Conservation (phyloP, 257 asterid species). For the Buddleja alternifolia region DNA sequence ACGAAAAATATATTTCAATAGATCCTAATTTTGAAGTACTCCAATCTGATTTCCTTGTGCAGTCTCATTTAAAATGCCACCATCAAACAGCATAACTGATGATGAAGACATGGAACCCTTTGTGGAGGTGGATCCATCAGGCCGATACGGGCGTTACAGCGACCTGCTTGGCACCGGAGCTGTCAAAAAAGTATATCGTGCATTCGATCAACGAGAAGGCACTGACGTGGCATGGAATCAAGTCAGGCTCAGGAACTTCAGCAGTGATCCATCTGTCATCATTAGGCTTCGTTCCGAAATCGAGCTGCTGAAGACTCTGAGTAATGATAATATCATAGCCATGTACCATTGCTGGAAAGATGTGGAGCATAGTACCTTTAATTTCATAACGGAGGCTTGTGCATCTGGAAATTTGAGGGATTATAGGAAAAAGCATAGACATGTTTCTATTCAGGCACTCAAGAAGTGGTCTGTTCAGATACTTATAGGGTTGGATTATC, state of each 20-base stretch:
- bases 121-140: slow-evolving; percentile 52
- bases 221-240: slow-evolving; percentile 59
- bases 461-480: slow-evolving; percentile 56
- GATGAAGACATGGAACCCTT: slow-evolving; percentile 35
- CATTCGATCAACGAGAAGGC: slow-evolving; percentile 50
- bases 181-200: slow-evolving; percentile 50
- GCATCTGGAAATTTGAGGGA: slow-evolving; percentile 48
- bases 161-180: slow-evolving; percentile 52
- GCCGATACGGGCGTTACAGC: slow-evolving; percentile 46
- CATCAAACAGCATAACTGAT: slow-evolving; percentile 15
- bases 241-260: slow-evolving; percentile 46
- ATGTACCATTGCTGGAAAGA: slow-evolving; percentile 52
- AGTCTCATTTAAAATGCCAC: slow-evolving; percentile 11
- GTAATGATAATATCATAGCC: slow-evolving; percentile 38
- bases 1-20: neutral
- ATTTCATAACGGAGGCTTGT: slow-evolving; percentile 53
- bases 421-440: slow-evolving; percentile 51
- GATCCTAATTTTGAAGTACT: no score
- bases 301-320: slow-evolving; percentile 47
- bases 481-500: slow-evolving; percentile 44
- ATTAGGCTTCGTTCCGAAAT: slow-evolving; percentile 43
- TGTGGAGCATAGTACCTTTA: slow-evolving; percentile 33
- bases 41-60: neutral
- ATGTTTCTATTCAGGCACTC: slow-evolving; percentile 46
- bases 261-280: slow-evolving; percentile 41